Evolutionary conservation across 768 basidiomycete genomes (phyloP).

Genomic region (Naematelia encephala): DNA sequence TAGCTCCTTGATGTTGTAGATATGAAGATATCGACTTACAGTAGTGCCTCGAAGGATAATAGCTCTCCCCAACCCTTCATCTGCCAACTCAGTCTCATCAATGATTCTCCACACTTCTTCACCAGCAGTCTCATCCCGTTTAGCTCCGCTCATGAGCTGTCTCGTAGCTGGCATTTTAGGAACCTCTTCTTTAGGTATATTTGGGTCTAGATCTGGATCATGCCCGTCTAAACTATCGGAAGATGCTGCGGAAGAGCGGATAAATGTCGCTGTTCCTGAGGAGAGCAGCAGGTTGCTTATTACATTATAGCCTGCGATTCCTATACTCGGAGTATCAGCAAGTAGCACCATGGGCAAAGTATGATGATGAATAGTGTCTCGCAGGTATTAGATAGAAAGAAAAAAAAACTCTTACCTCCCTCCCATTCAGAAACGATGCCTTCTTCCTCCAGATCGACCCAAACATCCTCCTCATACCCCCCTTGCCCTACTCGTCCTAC

Average conservation of each 20-base stretch:
- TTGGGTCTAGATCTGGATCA: slow-evolving; percentile 8
- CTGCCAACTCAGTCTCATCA: slow-evolving; percentile 18
- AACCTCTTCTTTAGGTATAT: not conserved
- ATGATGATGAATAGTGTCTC: too few species aligned
- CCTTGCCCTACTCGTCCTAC: too few species aligned
- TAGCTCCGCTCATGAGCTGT: slow-evolving; percentile 16
- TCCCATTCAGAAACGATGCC: slow-evolving; percentile 21
- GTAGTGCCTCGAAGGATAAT: slow-evolving; percentile 32
- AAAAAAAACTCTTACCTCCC: slow-evolving; percentile 21
- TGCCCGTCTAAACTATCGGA: slow-evolving; percentile 13
- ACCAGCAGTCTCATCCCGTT: slow-evolving; percentile 16
- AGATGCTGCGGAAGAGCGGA: not conserved
- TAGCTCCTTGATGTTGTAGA: not conserved
- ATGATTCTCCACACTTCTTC: slow-evolving; percentile 37
- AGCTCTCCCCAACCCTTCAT: slow-evolving; percentile 31
- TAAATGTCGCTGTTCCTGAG: not conserved
- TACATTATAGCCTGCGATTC: slow-evolving; percentile 28
- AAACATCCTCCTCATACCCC: slow-evolving; percentile 18
- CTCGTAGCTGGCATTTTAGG: not conserved
- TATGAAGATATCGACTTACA: slow-evolving; percentile 14
- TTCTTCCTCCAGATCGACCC: slow-evolving; percentile 29
- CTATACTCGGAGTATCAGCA: too few species aligned
- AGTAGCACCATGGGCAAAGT: too few species aligned
- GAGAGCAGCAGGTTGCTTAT: slow-evolving; percentile 32
- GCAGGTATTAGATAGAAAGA: not conserved